Percentiles rank a stretch among this genome's conserved stretches.
Conservation (phyloP, 2,329 filamentous ascomycete species). For the Pyrenochaeta sp. region DNA sequence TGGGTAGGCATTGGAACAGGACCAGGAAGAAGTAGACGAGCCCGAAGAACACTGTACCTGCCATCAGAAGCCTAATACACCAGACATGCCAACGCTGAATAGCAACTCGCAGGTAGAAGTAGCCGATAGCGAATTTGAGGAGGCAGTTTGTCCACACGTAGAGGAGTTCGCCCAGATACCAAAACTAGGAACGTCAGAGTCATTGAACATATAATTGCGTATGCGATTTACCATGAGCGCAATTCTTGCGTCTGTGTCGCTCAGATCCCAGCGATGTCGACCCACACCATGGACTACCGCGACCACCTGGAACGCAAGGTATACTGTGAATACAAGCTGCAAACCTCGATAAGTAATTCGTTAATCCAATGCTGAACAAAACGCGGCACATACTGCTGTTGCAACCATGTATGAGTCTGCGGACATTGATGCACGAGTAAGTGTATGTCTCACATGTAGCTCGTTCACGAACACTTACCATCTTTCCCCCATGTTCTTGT, state of each 20-base stretch:
- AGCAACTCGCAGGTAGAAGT: conserved; percentile 64
- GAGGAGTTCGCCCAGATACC: conserved; percentile 66
- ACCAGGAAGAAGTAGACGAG: conserved; percentile 61
- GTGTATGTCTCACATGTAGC: background rate
- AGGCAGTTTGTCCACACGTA: conserved; percentile 60
- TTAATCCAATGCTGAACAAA: background rate
- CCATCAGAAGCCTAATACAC: conserved; percentile 59
- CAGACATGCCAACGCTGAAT: conserved; percentile 55
- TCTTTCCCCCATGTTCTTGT: conserved; percentile 50
- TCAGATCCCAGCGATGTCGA: conserved; percentile 46
- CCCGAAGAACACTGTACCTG: conserved; percentile 56
- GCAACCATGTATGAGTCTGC: conserved; percentile 50
- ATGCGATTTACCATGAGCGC: conserved; percentile 37
- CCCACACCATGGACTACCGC: conserved; percentile 53
- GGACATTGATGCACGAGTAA: background rate
- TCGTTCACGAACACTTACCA: conserved; percentile 16
- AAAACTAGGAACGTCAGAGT: conserved; percentile 48
- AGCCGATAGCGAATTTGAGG: conserved; percentile 61
- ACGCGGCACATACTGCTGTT: conserved; percentile 36
- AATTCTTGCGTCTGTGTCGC: conserved; percentile 35
- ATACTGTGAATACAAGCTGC: conserved; percentile 51
- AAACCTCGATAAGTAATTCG: conserved; percentile 3
- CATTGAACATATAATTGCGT: background rate
- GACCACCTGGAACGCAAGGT: conserved; percentile 51
- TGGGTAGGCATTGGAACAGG: conserved; percentile 62